A percentile compares a stretch with the other conserved stretches of the same genome.
Evolutionary conservation across 2,329 filamentous ascomycete genomes (phyloP).

Genomic region (Magnaporthales sp.): DNA sequence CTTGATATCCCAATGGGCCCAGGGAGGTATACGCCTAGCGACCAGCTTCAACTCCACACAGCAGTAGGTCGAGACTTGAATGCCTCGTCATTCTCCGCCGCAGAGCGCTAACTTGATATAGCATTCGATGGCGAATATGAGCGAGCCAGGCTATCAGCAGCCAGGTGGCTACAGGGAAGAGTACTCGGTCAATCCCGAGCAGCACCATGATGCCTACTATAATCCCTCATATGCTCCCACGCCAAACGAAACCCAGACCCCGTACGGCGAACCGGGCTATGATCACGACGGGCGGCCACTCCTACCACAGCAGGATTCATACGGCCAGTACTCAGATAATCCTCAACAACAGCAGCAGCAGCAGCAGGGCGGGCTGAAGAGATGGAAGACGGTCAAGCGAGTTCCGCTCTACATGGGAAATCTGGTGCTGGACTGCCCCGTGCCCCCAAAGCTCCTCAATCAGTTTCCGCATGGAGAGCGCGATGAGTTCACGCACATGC

Average conservation of each 20-base stretch:
- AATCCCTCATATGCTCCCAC: slow-evolving; percentile 72
- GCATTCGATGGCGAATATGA: slow-evolving; percentile 44
- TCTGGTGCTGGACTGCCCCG: slow-evolving; percentile 90
- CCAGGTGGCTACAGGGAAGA: slow-evolving; percentile 48
- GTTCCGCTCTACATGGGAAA: slow-evolving; percentile 97
- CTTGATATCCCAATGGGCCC: slow-evolving; percentile 63
- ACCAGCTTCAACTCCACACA: slow-evolving; percentile 74
- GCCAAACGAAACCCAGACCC: slow-evolving; percentile 37
- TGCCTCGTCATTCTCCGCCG: not conserved
- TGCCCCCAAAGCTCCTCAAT: slow-evolving; percentile 79
- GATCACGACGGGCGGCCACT: slow-evolving; percentile 69
- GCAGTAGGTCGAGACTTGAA: slow-evolving; percentile 51
- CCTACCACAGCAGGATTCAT: slow-evolving; percentile 51
- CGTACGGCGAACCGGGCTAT: slow-evolving; percentile 35
- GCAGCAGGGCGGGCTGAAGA: slow-evolving; percentile 57
- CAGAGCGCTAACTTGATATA: slow-evolving; percentile 13
- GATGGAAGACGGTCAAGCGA: slow-evolving; percentile 98
- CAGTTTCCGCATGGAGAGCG: slow-evolving; percentile 87
- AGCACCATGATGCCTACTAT: slow-evolving; percentile 82
- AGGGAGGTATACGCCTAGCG: slow-evolving; percentile 51
- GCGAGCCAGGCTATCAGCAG: slow-evolving; percentile 30
- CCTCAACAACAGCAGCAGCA: slow-evolving; percentile 30
- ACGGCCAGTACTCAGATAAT: slow-evolving; percentile 35
- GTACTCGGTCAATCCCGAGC: slow-evolving; percentile 72
- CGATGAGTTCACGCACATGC: slow-evolving; percentile 86